Percentiles rank a stretch among this genome's conserved stretches.
phyloP scores from a whole-genome alignment of 2,329 filamentous ascomycete genomes.

The Fusarium sp. region DNA sequence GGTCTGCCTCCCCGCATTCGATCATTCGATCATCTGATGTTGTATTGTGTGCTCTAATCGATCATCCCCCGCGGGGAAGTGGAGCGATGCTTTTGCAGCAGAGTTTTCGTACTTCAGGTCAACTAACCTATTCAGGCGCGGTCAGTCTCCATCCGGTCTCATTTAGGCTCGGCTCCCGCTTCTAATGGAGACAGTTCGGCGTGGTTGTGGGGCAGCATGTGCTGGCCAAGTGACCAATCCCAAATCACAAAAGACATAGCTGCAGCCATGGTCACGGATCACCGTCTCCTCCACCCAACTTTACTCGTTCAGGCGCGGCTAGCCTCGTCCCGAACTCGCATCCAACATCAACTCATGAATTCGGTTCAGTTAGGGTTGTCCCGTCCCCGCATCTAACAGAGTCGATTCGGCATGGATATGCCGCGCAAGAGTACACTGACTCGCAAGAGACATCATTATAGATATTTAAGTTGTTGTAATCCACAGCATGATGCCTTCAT shows the following conservation, averaged over 20 bases:
- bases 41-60: background rate
- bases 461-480: background rate
- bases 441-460: background rate
- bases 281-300: background rate
- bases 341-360: background rate
- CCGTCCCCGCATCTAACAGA: background rate
- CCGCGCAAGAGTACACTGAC: background rate
- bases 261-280: background rate
- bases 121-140: background rate
- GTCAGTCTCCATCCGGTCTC: background rate
- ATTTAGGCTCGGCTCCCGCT: background rate
- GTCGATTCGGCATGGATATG: background rate
- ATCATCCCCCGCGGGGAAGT: background rate
- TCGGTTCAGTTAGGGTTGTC: background rate
- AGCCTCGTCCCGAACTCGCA: background rate
- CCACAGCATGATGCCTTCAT: background rate
- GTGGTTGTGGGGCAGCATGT: background rate
- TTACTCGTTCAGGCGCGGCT: background rate
- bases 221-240: background rate
- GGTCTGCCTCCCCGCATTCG: background rate
- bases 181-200: background rate
- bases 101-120: background rate
- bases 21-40: background rate
- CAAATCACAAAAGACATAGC: background rate
- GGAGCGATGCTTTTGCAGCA: background rate